A percentile compares a stretch with the other conserved stretches of the same genome.
These are phyloP conservation scores for Scheffersomyces lignosus DNA, from an alignment of 805 yeast genomes.

Conservation along the genomic window DNA sequence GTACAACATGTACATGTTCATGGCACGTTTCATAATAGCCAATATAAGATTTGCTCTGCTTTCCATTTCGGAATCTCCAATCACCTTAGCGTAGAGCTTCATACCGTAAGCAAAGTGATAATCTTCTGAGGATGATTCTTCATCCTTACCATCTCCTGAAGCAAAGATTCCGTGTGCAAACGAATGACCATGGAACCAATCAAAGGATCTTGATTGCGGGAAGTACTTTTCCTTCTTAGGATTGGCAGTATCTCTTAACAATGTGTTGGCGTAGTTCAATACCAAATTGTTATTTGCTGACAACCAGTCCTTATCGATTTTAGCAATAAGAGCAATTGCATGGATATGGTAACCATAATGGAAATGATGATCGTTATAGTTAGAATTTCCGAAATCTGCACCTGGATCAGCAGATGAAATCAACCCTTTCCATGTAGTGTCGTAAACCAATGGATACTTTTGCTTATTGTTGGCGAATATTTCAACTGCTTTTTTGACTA, in stretches of 20 bases:
- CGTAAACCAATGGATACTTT: constrained; percentile 72
- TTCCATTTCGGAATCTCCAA: constrained; percentile 53
- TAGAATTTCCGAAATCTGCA: constrained; percentile 72
- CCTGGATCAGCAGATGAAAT: constrained; percentile 64
- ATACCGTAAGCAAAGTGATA: constrained; percentile 69
- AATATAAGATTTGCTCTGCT: constrained; percentile 59
- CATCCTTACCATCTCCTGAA: constrained; percentile 74
- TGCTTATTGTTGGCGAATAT: constrained; percentile 72
- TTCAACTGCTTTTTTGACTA: constrained; percentile 65
- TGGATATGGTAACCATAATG: constrained; percentile 75
- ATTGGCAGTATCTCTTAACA: constrained; percentile 68
- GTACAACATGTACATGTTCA: constrained; percentile 58
- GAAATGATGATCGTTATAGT: constrained; percentile 75
- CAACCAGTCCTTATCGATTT: constrained; percentile 49
- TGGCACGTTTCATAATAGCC: constrained; percentile 54
- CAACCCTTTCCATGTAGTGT: constrained; percentile 74
- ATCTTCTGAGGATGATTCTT: constrained; percentile 75
- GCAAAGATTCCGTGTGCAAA: constrained; percentile 75
- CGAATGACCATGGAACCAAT: constrained; percentile 77
- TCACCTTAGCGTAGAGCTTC: constrained; percentile 62
- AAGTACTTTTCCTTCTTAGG: constrained; percentile 57
- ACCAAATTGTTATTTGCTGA: constrained; percentile 29
- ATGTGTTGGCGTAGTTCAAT: constrained; percentile 52
- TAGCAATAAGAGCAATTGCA: constrained; percentile 64
- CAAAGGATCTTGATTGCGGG: constrained; percentile 69